Base-by-base conservation (phyloP, 2,329 filamentous ascomycete species). In the Colletotrichum sp. region DNA sequence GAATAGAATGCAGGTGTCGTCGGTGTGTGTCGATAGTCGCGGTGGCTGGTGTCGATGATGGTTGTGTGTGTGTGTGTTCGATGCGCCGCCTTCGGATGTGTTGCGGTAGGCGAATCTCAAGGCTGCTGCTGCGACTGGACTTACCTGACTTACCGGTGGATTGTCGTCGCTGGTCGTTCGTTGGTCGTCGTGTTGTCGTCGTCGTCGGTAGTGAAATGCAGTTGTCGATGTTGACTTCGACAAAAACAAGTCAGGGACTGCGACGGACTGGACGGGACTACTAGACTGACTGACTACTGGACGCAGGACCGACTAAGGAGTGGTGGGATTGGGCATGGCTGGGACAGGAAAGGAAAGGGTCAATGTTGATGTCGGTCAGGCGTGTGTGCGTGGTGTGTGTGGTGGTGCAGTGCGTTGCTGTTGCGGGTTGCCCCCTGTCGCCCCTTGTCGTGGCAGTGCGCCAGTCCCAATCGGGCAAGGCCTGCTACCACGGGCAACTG, bases 401-500 rank as follows among this genome's bases (percentile, higher is more conserved):
- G 44, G 44, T 52, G 44, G 44, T 52, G 44, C 44, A 21, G 44
- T 52, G 44, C 44, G 44, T 75, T 76, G 75, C 75, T 78, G 72
- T 78, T 77, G 74, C 70, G 74, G 64, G 77, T 69, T 75, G 66
- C 55, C 75, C 67, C 76, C 76, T 76, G 75, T 75, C 75, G 49
- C 52, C 71, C 75, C 76, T 72, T 77, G 74, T 71, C 68, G 68
- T 76, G 75, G 77, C 75, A 78, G 66, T n/a, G 52, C 75, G 69
- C 75, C 39, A 68, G 70, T 4, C 76, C 59, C 2, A 7, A 52
- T 69, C 2, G 6, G 72, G 77, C 1, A 26, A 59, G 59, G 72
- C 13, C n/a, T 77, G 75, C 72, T 76, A 77, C 77, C 72, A 78
- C 75, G 75, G 76, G 77, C 77, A 78, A 78, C 77, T 74, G 70